Base-by-base conservation (phyloP, 306 rosid species). In the Parietaria judaica region DNA sequence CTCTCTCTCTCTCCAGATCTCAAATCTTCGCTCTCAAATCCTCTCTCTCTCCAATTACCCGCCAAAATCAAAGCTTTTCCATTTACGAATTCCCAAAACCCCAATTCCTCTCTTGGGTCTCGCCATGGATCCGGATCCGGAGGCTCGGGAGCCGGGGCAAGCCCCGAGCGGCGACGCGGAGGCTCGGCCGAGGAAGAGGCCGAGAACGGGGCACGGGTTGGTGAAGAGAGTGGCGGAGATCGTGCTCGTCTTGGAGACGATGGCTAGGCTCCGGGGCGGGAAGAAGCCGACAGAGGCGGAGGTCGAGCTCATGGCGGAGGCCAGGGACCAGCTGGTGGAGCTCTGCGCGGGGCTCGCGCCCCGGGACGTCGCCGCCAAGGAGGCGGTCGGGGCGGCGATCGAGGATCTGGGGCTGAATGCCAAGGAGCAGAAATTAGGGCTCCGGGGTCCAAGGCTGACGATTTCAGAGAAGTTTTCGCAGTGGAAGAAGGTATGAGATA, bases 171-270 rank as follows among this genome's bases (percentile, higher is more conserved):
- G 83, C 3, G 69, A 61, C 13, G 12, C 31, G 54, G 66, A 47
- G 55, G 45, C 39, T 60, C 37, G 71, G 58, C 39, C 83, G 48
- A 67, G 52, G 51, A 86, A 88, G 87, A 88, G 69, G 81, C 69
- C 88, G 4, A 84, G 79, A 68, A 51, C 67, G 7, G 86, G 62
- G 15, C 51, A 15, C 47, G 51, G 67, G 6, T 80, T 72, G 34
- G 71, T 86, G 58, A 86, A 75, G 86, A 73, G 88, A 67, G 97
- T 92, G 63, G 99, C 99, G 66, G 95, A 88, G 84, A 86, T 92
- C 76, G 90, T 92, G 56, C 54, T 92, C 64, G 96, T 80, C 17
- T 54, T 92, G 75, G 89, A 95, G 7, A 76, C 95, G 2, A 82
- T 92, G 99, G 80, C 90, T 44, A 63, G 78, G 37, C 71, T 92